A percentile compares a stretch with the other conserved stretches of the same genome.
Evolutionary conservation across 148 eudicot genomes (phyloP).

Genomic region (Silene conica): DNA sequence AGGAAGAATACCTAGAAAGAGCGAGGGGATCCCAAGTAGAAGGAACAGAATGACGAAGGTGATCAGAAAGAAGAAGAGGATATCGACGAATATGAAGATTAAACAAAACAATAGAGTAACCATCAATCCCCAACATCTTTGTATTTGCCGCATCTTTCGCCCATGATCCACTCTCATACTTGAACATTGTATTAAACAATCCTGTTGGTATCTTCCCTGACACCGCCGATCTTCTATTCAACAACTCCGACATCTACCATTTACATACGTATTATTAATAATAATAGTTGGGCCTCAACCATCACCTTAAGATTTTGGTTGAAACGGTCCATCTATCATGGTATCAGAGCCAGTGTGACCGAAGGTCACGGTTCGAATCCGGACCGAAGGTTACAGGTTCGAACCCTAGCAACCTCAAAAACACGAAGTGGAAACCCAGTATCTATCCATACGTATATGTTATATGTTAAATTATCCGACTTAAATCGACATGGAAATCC

Average conservation of each 20-base stretch:
- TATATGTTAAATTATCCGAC: too few species aligned
- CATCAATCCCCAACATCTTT: slow-evolving; percentile 60
- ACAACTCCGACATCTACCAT: slow-evolving; percentile 69
- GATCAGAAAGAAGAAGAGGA: slow-evolving; percentile 50
- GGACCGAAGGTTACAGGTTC: too few species aligned
- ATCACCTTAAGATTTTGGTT: too few species aligned
- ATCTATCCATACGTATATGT: too few species aligned
- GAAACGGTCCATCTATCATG: too few species aligned
- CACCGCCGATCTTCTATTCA: slow-evolving; percentile 51
- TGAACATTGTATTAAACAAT: slow-evolving; percentile 58
- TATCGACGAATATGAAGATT: slow-evolving; percentile 53
- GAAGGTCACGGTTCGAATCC: too few species aligned
- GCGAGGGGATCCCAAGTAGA: slow-evolving; percentile 68
- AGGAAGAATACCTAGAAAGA: slow-evolving; percentile 55
- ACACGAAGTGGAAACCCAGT: too few species aligned
- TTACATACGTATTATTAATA: too few species aligned
- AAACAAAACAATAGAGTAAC: slow-evolving; percentile 51
- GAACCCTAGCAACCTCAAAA: too few species aligned
- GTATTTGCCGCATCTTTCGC: slow-evolving; percentile 55
- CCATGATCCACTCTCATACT: slow-evolving; percentile 70
- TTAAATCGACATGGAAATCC: too few species aligned
- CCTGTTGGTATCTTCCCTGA: slow-evolving; percentile 81
- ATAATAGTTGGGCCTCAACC: too few species aligned
- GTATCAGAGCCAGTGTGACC: too few species aligned
- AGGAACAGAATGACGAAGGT: slow-evolving; percentile 67